Evolutionary conservation across 768 basidiomycete genomes (phyloP), one percentile per base, ranked within the genome.

Genomic region (Trametes meyenii): DNA sequence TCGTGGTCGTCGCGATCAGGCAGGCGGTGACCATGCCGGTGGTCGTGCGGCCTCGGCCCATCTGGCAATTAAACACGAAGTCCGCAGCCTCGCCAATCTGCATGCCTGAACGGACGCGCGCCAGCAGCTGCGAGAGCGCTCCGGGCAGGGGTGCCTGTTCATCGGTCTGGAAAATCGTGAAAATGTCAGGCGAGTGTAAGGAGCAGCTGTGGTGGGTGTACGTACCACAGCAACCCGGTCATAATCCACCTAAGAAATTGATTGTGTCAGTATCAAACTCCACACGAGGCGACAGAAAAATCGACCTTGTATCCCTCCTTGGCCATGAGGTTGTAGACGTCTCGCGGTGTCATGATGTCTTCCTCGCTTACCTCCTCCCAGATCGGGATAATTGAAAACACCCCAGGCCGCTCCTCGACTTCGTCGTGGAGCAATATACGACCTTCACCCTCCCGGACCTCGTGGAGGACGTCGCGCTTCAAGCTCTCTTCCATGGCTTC

Each of bases 21-120:
- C 88, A 92, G 0, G 93, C 92, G 24, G 88, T 87, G 58, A 94
- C 85, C 94, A 98, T 98, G 5, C 97, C 97, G 0, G 95, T 98
- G 0, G 97, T 99, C 6, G 97, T 99, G 40, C 90, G 81, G 16
- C 88, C 90, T 57, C 90, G 79, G 23, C 92, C 92, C 94, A 98
- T 96, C 74, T 98, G 97, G 74, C 97, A 99, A 67, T 98, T 98
- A 79, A 97, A 98, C 48, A 94, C 77, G 67, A 94, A 90, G 66
- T 93, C 92, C 4, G 86, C 89, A 1, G 86, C 83, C 29, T 81
- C 77, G 1, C 81, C 74, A 46, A 52, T 58, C 38, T 50, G 38
- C 70, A 87, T 64, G 56, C 82, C 80, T 60, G 80, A 69, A 71
- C 82, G 81, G 5, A 98, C 83, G 36, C 95, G 85, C 24, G 86